Evolutionary conservation across 2,329 filamentous ascomycete species (phyloP), one percentile per base, ranked within the genome.

Genomic region (Fusarium equiseti): DNA sequence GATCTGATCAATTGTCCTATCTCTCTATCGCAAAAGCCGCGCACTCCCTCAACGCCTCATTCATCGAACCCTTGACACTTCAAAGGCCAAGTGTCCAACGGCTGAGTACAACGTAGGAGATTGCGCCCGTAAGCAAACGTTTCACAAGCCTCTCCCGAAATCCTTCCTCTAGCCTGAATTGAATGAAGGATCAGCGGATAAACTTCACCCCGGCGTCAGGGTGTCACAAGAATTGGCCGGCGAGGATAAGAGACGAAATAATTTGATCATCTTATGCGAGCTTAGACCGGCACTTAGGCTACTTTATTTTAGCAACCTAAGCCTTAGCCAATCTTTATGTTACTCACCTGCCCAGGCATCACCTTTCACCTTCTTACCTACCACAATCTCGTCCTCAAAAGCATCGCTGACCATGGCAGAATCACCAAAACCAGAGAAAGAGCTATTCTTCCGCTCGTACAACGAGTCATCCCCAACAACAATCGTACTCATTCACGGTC

Each of bases 401-500:
- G 3, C 1, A n/a, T 32, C 1, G 3, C 4, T 6, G 6, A n/a
- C 11, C 22, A 66, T 66, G 61, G 10, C 42, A 20, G 40, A 60
- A 38, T 5, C 22, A 15, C 22, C 15, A 3, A 1, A 24, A 7
- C 2, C 27, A 0, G 38, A 12, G 6, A 18, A 40, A 5, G 46
- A 53, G 1, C 29, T 66, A 0, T 66, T 43, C 10, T 66, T 60
- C 11, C 22, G 10, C 6, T 66, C 63, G 5, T 49, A 24, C 1
- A 80, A 81, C 32, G 68, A 78, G 0, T 68, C 71, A 3, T 73
- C 72, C 1, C 18, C 72, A 3, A 70, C 65, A 1, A 80, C 78
- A 2, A 73, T 81, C 12, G 64, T 81, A 4, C 63, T 81, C 2
- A 72, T 81, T 8, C 79, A 81, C 46, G 74, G 78, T 10, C 63